Evolutionary conservation across 345 rosid genomes (phyloP), one percentile per base, ranked within the genome.

Genomic region (Lagerstroemia speciosa): DNA sequence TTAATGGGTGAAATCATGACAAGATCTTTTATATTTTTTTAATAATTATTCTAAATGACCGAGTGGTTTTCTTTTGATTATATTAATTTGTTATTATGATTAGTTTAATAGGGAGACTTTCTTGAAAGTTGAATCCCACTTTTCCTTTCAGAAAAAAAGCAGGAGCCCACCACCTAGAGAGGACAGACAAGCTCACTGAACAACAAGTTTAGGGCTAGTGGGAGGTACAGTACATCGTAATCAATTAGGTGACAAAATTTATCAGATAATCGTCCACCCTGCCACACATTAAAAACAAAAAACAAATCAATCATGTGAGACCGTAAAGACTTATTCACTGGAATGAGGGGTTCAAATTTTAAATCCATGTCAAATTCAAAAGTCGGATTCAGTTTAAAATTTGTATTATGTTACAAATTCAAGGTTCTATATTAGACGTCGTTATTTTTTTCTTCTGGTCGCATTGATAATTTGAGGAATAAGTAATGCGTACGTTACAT

Each of bases 101-200:
- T 58, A 58, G 63, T 58, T 58, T 27, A 53, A 58, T 27, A 27
- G 29, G 7, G 6, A 58, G 29, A 27, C 34, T 58, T 58, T 27
- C 17, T 58, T 58, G 34, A 58, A 27, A 58, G 63, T 58, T 27
- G 34, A 58, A 58, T 30, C 33, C 6, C 63, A 30, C 63, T 58
- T 58, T 58, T 58, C 63, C 32, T 58, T 58, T 58, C 17, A 27
- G n/a, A n/a, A n/a, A 26, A 58, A 58, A 58, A 58, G 63, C 33
- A 58, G 12, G 33, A 58, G 34, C 63, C 63, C 33, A 58, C 63
- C 63, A 58, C 63, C 14, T 27, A 20, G 6, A 58, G 29, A 29
- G 34, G 29, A 30, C 63, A 58, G 32, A 27, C 34, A 58, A 24
- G 12, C 63, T 58, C 63, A 53, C 60, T n/a, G 63, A 58, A 30